These are phyloP conservation scores for Ambrosia hybrid DNA, from an alignment of 140 eudicot species.

Conservation along the genomic window DNA sequence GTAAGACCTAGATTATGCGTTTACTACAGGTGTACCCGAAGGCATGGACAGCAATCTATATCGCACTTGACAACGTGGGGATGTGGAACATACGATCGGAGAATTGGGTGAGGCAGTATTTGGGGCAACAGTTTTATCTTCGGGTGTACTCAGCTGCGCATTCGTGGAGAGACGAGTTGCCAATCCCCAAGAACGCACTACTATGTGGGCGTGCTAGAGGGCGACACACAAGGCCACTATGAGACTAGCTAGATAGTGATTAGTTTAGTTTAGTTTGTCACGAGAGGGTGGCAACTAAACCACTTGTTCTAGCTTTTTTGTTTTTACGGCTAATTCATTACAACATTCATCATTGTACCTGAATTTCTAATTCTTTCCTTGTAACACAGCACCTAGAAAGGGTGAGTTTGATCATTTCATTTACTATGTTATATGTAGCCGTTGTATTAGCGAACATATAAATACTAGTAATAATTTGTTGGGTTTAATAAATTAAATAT, in stretches of 20 bases:
- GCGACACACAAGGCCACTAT: constrained; percentile 73
- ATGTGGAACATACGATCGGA: constrained; percentile 98
- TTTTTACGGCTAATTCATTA: constrained; percentile 5
- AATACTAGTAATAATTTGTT: neutral
- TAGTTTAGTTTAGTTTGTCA: constrained; percentile 35
- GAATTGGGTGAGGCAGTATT: constrained; percentile 90
- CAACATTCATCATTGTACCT: constrained; percentile 25
- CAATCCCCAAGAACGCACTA: constrained; percentile 88
- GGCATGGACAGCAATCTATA: constrained; percentile 94
- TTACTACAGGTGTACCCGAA: constrained; percentile 74
- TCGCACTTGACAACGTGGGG: constrained; percentile 94
- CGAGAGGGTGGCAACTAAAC: constrained; percentile 70
- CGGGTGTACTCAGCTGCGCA: constrained; percentile 78
- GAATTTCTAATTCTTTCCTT: neutral
- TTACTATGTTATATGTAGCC: neutral
- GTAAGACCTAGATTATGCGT: neutral
- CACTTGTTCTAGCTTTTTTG: constrained; percentile 29
- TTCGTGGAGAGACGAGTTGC: constrained; percentile 85
- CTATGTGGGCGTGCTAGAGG: constrained; percentile 90
- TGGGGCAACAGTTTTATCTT: constrained; percentile 92
- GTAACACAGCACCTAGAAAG: too few species aligned
- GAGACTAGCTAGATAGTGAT: constrained; percentile 17
- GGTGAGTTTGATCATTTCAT: neutral
- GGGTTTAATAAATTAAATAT: neutral
- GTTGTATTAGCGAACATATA: neutral